These are phyloP conservation scores for Carpinus viminea DNA, from an alignment of 306 rosid genomes.

Conservation along the genomic window DNA sequence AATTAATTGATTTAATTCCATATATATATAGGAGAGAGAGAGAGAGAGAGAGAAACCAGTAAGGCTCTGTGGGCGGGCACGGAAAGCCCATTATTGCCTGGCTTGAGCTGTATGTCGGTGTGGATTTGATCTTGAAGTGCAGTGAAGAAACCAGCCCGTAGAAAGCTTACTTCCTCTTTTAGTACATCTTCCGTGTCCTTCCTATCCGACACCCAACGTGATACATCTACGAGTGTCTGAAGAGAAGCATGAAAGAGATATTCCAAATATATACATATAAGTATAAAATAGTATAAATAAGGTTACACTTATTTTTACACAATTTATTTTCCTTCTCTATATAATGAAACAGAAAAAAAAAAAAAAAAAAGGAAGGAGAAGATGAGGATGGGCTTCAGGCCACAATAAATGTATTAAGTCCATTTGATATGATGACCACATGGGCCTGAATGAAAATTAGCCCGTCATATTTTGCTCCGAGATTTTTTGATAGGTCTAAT, in stretches of 20 bases:
- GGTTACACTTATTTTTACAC: background rate
- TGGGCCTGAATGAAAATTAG: background rate
- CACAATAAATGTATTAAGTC: background rate
- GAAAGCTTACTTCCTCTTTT: conserved; percentile 49
- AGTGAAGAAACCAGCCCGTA: conserved; percentile 37
- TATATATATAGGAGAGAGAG: background rate
- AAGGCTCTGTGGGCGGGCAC: conserved; percentile 70
- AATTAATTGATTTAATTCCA: too few relatives aligned
- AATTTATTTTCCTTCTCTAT: background rate
- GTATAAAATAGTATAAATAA: background rate
- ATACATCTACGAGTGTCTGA: conserved; percentile 54
- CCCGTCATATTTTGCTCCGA: background rate
- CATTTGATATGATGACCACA: background rate
- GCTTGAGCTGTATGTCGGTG: conserved; percentile 58
- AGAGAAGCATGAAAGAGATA: background rate
- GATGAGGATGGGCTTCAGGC: background rate
- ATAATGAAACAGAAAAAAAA: background rate
- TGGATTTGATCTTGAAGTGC: conserved; percentile 63
- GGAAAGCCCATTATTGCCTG: conserved; percentile 51
- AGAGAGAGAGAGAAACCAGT: conserved; percentile 32
- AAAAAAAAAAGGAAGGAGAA: background rate
- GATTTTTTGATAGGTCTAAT: background rate
- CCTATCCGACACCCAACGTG: conserved; percentile 41
- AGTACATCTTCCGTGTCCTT: conserved; percentile 35
- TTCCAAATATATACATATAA: background rate